Evolutionary conservation across 2,329 filamentous ascomycete species (phyloP).

Genomic region (Phaeosphaeriaceae sp.): DNA sequence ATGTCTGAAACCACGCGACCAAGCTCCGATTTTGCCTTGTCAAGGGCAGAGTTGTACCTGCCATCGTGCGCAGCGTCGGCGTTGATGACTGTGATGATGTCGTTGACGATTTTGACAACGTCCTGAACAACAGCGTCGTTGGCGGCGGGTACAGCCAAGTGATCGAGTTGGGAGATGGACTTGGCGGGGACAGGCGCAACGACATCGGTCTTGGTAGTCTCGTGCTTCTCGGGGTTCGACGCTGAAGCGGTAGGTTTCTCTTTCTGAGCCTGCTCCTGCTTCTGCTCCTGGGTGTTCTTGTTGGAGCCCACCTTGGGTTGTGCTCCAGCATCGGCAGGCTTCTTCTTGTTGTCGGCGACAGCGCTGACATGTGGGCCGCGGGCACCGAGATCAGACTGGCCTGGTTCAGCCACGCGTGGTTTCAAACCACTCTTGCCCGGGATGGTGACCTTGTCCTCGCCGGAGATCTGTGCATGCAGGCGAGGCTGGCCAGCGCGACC

Average conservation of each 20-base stretch:
- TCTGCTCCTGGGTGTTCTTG: conserved; percentile 39
- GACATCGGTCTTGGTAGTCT: conserved; percentile 34
- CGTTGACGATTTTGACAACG: conserved; percentile 92
- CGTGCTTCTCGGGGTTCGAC: conserved; percentile 13
- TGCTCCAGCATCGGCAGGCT: conserved; percentile 12
- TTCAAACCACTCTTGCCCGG: conserved; percentile 85
- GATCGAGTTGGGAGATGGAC: conserved; percentile 71
- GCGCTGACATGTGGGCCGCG: conserved; percentile 70
- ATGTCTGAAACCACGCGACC: conserved; percentile 81
- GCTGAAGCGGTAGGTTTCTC: conserved; percentile 38
- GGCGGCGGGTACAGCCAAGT: conserved; percentile 76
- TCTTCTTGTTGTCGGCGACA: conserved; percentile 55
- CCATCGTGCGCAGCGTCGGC: conserved; percentile 76
- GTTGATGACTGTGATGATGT: conserved; percentile 92
- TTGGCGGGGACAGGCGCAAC: conserved; percentile 25
- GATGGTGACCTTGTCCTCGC: conserved; percentile 78
- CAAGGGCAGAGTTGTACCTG: conserved; percentile 79
- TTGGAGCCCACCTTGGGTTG: conserved; percentile 38
- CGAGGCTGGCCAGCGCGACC: conserved; percentile 51
- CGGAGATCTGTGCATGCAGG: conserved; percentile 57
- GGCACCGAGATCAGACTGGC: conserved; percentile 49
- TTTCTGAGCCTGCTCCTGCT: conserved; percentile 34
- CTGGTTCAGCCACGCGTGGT: conserved; percentile 75
- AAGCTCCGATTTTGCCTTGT: conserved; percentile 86
- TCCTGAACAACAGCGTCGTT: conserved; percentile 91